phyloP scores from a whole-genome alignment of 176 grass and related monocot species.

The Cymbopogon citratus region DNA sequence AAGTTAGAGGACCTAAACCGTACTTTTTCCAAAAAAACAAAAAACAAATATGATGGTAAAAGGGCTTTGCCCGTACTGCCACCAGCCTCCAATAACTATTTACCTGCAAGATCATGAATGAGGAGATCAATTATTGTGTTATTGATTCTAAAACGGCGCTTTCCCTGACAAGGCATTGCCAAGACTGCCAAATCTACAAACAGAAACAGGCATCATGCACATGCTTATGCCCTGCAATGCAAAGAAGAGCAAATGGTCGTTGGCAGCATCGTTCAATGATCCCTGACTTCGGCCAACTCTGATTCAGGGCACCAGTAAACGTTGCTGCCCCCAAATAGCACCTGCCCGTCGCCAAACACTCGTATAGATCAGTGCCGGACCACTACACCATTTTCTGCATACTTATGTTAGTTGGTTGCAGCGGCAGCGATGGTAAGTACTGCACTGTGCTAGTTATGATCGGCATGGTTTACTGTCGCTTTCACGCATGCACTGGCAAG shows the following conservation, averaged over 20 bases:
- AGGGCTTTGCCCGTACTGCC: neutral
- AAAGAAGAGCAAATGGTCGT: conserved; percentile 1
- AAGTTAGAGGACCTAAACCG: too few relatives aligned
- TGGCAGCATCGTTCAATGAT: conserved; percentile 8
- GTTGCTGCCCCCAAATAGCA: conserved; percentile 14
- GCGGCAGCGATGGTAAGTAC: neutral
- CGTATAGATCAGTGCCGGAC: neutral
- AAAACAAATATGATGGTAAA: too few relatives aligned
- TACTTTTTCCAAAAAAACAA: too few relatives aligned
- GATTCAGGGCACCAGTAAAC: conserved; percentile 11
- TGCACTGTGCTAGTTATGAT: neutral
- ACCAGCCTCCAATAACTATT: neutral
- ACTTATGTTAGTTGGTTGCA: neutral
- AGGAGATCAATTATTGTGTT: neutral
- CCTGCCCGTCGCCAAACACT: neutral
- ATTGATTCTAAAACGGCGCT: neutral
- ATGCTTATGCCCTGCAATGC: conserved; percentile 18
- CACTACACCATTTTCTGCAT: neutral
- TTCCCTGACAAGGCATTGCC: neutral
- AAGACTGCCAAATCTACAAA: neutral
- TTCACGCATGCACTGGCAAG: conserved; percentile 2
- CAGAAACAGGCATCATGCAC: neutral
- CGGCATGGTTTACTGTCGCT: conserved; percentile 11
- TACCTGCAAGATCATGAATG: neutral
- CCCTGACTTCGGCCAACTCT: neutral